Evolutionary conservation across 2,329 filamentous ascomycete species (phyloP), one percentile per base, ranked within the genome.

Genomic region (Fusarium nisikadoi): DNA sequence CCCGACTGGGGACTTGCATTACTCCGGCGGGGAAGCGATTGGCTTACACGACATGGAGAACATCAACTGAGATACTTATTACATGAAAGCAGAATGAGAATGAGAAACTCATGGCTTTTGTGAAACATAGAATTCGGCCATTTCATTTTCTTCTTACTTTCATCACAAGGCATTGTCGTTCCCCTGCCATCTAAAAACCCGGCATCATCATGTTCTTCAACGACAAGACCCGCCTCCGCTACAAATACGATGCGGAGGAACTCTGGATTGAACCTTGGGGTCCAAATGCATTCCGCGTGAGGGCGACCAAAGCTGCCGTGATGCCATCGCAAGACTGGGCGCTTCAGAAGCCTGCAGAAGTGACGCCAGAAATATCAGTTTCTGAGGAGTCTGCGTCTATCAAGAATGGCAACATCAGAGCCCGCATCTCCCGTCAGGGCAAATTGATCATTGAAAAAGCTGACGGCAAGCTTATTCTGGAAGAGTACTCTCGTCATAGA

Each of bases 401-500:
- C 23, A 50, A 27, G 45, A 80, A 80, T 50, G 79, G 80, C 46
- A 79, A 78, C 43, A 77, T 80, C 59, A 78, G 72, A 43, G 80
- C 79, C 8, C 54, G 47, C 9, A 66, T 82, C 43, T 76, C 71
- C 11, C 58, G 69, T 3, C 68, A 76, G 5, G 80, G 79, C 23
- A 81, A 81, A 55, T 54, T 82, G 11, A 63, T 74, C 13, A 70
- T 82, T 12, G 70, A 68, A 49, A 80, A 78, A 52, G 52, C 63
- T 3, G 64, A 76, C 1, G 79, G 79, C 6, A 75, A 75, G 4
- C 29, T 80, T 2, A 39, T 81, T 2, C 71, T 81, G 2, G 79
- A 81, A 54, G 80, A 81, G 36, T 81, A 75, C 38, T 72, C 75
- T 9, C 79, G 80, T 6, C 70, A 78, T 38, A 70, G 79, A 9